Percentiles rank a stretch among this genome's conserved stretches.
These are phyloP conservation scores for Scytalidium sp. DNA, from an alignment of 2,329 filamentous ascomycete species.

Conservation along the genomic window DNA sequence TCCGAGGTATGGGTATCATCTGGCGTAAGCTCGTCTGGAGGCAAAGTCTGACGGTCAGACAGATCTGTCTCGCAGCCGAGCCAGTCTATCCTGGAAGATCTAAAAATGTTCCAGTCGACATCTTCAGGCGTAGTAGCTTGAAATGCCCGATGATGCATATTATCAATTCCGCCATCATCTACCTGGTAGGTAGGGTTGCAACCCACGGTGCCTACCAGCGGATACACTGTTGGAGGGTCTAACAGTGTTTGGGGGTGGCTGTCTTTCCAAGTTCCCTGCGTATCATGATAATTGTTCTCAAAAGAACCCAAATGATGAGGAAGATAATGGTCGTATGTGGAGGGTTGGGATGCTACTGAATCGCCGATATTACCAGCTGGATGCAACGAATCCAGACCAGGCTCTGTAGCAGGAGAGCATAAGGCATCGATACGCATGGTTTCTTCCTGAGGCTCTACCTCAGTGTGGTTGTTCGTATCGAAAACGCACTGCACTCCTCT, in stretches of 20 bases:
- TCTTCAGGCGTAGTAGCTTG: not conserved
- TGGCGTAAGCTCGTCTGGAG: not conserved
- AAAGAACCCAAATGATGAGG: too few relatives aligned
- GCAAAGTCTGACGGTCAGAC: conserved; percentile 1
- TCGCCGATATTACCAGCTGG: too few relatives aligned
- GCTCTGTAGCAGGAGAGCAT: too few relatives aligned
- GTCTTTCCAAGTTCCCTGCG: not conserved
- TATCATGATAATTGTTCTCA: not conserved
- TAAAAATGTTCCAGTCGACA: not conserved
- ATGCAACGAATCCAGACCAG: too few relatives aligned
- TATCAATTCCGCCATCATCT: not conserved
- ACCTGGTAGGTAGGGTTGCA: not conserved
- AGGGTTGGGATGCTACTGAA: too few relatives aligned
- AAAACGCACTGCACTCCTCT: not conserved
- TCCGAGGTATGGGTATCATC: too few relatives aligned
- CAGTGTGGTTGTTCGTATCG: too few relatives aligned
- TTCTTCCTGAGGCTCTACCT: too few relatives aligned
- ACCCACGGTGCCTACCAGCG: not conserved
- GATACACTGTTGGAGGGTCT: not conserved
- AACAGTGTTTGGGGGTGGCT: not conserved
- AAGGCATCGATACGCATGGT: too few relatives aligned
- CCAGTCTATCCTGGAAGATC: conserved; percentile 1
- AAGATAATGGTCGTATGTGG: too few relatives aligned
- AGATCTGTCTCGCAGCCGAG: conserved; percentile 1
- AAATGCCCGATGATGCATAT: not conserved